Evolutionary conservation across 441 rosid species (phyloP).

Genomic region (Hypseocharis bilobata): DNA sequence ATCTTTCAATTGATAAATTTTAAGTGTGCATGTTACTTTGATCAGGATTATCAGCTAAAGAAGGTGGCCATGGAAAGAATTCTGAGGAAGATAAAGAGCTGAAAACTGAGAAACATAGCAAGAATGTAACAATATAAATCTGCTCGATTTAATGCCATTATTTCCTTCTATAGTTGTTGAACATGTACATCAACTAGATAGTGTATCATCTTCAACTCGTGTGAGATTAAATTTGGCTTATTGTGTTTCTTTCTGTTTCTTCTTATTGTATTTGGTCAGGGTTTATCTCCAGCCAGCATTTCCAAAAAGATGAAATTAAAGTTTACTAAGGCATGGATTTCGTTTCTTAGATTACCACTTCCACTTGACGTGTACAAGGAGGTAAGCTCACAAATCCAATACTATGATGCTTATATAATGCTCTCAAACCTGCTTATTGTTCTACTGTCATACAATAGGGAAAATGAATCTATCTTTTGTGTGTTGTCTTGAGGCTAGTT

Average conservation of each 20-base stretch:
- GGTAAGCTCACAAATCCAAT: slow-evolving; percentile 30
- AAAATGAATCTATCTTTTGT: too few relatives aligned
- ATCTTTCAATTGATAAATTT: background rate
- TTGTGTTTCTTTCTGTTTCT: background rate
- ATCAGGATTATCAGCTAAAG: slow-evolving; percentile 28
- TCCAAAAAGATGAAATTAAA: slow-evolving; percentile 68
- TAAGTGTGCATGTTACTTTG: slow-evolving; percentile 6
- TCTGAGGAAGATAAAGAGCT: slow-evolving; percentile 30
- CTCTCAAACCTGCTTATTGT: too few relatives aligned
- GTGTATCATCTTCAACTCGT: background rate
- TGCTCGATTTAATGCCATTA: background rate
- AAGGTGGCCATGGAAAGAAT: slow-evolving; percentile 23
- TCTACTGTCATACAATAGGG: too few relatives aligned
- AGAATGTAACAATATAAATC: slow-evolving; percentile 35
- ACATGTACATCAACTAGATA: background rate
- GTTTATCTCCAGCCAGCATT: slow-evolving; percentile 43
- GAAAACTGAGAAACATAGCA: slow-evolving; percentile 33
- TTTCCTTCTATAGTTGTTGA: background rate
- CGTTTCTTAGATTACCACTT: slow-evolving; percentile 75
- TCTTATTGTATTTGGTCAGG: slow-evolving; percentile 32
- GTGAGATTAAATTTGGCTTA: background rate
- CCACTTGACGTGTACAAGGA: slow-evolving; percentile 80
- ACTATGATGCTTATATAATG: slow-evolving; percentile 4
- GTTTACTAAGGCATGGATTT: slow-evolving; percentile 83
- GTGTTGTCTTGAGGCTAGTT: too few relatives aligned